Conservation (phyloP, 805 yeast genomes). For the Ogataea glucozyma region DNA sequence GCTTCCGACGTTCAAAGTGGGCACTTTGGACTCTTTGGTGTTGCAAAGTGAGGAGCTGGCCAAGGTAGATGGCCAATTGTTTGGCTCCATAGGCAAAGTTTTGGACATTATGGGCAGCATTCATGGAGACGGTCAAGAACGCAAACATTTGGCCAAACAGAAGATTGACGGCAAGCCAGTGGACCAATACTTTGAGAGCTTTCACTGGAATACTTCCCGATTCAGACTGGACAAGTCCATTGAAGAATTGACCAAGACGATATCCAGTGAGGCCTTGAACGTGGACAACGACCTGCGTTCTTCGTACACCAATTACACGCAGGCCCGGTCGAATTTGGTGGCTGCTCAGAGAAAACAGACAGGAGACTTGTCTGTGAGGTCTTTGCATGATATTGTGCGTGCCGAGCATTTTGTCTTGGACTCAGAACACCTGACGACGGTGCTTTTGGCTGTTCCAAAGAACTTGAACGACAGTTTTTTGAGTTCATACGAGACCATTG, state of each 20-base stretch:
- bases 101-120: constrained; percentile 67
- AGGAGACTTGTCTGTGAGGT: constrained; percentile 89
- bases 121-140: constrained; percentile 33
- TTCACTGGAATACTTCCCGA: constrained; percentile 86
- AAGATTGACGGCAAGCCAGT: constrained; percentile 47
- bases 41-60: constrained; percentile 86
- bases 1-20: constrained; percentile 87
- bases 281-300: constrained; percentile 82
- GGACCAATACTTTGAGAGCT: constrained; percentile 66
- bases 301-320: constrained; percentile 72
- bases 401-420: constrained; percentile 80
- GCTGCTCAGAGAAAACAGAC: constrained; percentile 92
- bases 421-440: constrained; percentile 83
- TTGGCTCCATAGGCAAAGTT: constrained; percentile 66
- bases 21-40: constrained; percentile 89
- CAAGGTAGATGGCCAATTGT: constrained; percentile 79
- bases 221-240: constrained; percentile 84
- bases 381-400: constrained; percentile 84
- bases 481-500: constrained; percentile 70
- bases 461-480: constrained; percentile 59
- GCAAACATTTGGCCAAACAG: constrained; percentile 24
- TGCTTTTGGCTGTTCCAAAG: constrained; percentile 88
- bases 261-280: constrained; percentile 75
- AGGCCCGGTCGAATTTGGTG: constrained; percentile 77
- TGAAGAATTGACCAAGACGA: constrained; percentile 65